Base-by-base conservation (phyloP, 164 flowering plant species). In the Vitis cinerea region DNA sequence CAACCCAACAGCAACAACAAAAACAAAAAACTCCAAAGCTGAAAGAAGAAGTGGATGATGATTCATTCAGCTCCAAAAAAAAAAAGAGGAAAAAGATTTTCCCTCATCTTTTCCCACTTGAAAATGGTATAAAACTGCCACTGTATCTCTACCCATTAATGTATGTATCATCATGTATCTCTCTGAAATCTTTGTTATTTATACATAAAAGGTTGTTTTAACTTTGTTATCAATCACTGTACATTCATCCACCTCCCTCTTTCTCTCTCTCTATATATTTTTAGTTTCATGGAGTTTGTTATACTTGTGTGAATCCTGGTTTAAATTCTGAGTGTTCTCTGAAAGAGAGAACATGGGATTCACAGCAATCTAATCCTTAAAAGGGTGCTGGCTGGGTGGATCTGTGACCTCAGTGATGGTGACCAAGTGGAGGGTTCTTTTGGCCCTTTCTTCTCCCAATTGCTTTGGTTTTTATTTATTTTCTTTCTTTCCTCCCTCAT, bases 141-240 rank as follows among this genome's bases (percentile, higher is more conserved):
- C 44, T 76, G 75, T 70, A 55, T 75, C 69, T 68, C 53, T 66
- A 73, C 77, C 74, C 75, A 71, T 78, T 77, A 66, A 70, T 82
- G 88, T 79, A 85, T 83, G 83, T 86, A 87, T 65, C 47, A 75
- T 74, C 75, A 70, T 58, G 30, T 48, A 30, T 30, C 50, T 50
- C 29, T 10, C 8, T 10, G 66, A 52, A 72, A 70, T 74, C 66
- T 74, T 73, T 78, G 76, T 75, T 77, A 70, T 72, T 77, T 78
- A 82, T 80, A 83, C 83, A 69, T 77, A 72, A 69, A 66, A 69
- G 62, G 74, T 59, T 82, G 71, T 69, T 72, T 31, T 79, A 67
- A 72, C 68, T 64, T 70, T 78, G 76, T 47, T 63, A 54, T 71
- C 71, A 64, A 60, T 37, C 44, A 0, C 7, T 37, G 44, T 37